Evolutionary conservation across 2,329 filamentous ascomycete genomes (phyloP).

Genomic region (Aspergillus japonicus): DNA sequence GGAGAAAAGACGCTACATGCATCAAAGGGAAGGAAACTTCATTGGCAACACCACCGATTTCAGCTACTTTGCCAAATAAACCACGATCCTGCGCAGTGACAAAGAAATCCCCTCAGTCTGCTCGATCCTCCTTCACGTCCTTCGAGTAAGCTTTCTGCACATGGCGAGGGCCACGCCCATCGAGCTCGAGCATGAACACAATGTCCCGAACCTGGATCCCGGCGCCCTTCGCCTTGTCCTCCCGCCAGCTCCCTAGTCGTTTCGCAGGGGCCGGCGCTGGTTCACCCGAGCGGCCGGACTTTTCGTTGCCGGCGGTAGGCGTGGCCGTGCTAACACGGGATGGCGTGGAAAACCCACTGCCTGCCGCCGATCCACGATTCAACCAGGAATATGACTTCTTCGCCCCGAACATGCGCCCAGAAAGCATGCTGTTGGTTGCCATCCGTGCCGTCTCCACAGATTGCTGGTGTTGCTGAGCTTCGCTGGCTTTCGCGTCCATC

Average conservation of each 20-base stretch:
- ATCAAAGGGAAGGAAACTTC: constrained; percentile 10
- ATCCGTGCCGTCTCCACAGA: constrained; percentile 81
- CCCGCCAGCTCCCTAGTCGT: constrained; percentile 71
- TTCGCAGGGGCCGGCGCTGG: constrained; percentile 49
- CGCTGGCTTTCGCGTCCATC: constrained; percentile 69
- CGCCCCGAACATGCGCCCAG: constrained; percentile 49
- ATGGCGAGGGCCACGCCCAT: constrained; percentile 56
- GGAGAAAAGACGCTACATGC: constrained; percentile 5
- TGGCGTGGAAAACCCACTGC: constrained; percentile 41
- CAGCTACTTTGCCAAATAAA: constrained; percentile 24
- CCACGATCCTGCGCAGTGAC: constrained; percentile 26
- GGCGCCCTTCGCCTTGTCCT: constrained; percentile 72
- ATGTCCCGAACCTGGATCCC: constrained; percentile 84
- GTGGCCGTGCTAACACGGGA: constrained; percentile 33
- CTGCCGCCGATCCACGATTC: constrained; percentile 36
- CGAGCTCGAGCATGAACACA: constrained; percentile 73
- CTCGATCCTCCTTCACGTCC: constrained; percentile 42
- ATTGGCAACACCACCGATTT: constrained; percentile 12
- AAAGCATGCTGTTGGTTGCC: constrained; percentile 64
- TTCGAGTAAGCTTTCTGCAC: constrained; percentile 46
- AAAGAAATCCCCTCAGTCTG: constrained; percentile 20
- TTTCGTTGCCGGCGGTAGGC: constrained; percentile 31
- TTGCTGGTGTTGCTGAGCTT: constrained; percentile 74
- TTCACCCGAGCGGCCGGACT: constrained; percentile 29
- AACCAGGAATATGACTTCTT: constrained; percentile 53